A percentile compares a stretch with the other conserved stretches of the same genome.
Evolutionary conservation across 2,329 filamentous ascomycete genomes (phyloP).

Genomic region (Pleomassaria siparia): DNA sequence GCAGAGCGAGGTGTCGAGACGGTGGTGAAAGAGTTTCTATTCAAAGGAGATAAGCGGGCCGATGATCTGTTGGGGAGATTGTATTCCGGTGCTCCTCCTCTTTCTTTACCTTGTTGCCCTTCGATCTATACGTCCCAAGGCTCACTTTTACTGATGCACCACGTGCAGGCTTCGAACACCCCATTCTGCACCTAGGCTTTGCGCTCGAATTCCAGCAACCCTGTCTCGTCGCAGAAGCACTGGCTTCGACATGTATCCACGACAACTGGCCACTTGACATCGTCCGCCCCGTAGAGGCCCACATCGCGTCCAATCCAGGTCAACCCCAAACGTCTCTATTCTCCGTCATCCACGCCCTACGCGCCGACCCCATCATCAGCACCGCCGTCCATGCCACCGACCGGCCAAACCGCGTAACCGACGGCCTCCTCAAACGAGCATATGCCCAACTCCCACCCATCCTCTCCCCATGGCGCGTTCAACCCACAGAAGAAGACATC

Average conservation of each 20-base stretch:
- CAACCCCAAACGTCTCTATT: conserved; percentile 45
- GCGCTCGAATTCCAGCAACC: conserved; percentile 78
- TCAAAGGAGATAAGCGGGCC: conserved; percentile 13
- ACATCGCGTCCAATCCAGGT: conserved; percentile 35
- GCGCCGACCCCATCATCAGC: conserved; percentile 56
- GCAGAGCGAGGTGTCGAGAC: conserved; percentile 11
- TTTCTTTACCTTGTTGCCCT: too few relatives aligned
- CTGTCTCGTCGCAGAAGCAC: conserved; percentile 72
- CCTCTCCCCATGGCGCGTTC: conserved; percentile 54
- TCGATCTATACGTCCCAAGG: neutral
- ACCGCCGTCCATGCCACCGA: conserved; percentile 54
- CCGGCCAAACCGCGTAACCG: conserved; percentile 59
- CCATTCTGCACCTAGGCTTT: conserved; percentile 81
- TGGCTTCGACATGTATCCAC: conserved; percentile 75
- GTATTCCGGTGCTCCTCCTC: conserved; percentile 8
- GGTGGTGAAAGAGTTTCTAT: conserved; percentile 21
- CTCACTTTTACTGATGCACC: neutral
- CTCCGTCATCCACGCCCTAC: conserved; percentile 61
- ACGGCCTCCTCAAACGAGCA: conserved; percentile 66
- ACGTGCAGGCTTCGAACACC: conserved; percentile 66
- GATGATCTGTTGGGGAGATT: conserved; percentile 20
- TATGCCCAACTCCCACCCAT: conserved; percentile 60
- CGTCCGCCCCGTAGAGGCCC: conserved; percentile 58
- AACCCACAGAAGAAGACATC: conserved; percentile 54
- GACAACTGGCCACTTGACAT: conserved; percentile 51